Base-by-base conservation (phyloP, 371 early-diverging fungal species). In the Mycotypha africana region DNA sequence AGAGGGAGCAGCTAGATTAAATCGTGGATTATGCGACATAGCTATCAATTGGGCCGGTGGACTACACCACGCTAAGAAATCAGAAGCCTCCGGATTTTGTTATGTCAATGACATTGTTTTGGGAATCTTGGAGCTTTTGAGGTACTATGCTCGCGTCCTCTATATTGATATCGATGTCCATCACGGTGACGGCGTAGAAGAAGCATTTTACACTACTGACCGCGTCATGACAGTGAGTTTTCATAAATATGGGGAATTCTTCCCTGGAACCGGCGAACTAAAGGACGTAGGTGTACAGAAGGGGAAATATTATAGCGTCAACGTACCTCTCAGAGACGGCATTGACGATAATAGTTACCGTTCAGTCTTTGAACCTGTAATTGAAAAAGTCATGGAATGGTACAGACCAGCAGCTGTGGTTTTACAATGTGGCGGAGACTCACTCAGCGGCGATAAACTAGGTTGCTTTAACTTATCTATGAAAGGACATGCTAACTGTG, bases 351-450 rank as follows among this genome's bases (percentile, higher is more conserved):
- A 86, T 26, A 83, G 88, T 26, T 99, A 98, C 66, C 59, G 77
- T 51, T 70, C 73, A 31, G 79, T 98, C 9, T 99, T 99, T 72
- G 84, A 89, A 52, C 86, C 95, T 15, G 86, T 96, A 44, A 45
- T 97, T 65, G 77, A 84, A 26, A 78, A 85, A 56, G 89, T 98
- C 4, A 92, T 99, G 78, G 93, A 95, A 32, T 82, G 84, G 73
- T 99, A 92, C 72, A 77, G 86, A 25, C 99, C 99, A 12, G 88
- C 88, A 26, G 99, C 90, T 1, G 83, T 99, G 42, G 95, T 99
- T n/a, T 62, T 99, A 58, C 99, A 99, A 70, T 97, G 97, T 67
- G 99, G 99, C 45, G 97, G 99, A 3, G 99, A 99, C 60, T 99
- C 99, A 12, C 70, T 99, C 14, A 89, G 93, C 30, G 98, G 98